These are phyloP conservation scores for Aureobasidium vineae DNA, from an alignment of 2,329 filamentous ascomycete genomes.

Conservation along the genomic window DNA sequence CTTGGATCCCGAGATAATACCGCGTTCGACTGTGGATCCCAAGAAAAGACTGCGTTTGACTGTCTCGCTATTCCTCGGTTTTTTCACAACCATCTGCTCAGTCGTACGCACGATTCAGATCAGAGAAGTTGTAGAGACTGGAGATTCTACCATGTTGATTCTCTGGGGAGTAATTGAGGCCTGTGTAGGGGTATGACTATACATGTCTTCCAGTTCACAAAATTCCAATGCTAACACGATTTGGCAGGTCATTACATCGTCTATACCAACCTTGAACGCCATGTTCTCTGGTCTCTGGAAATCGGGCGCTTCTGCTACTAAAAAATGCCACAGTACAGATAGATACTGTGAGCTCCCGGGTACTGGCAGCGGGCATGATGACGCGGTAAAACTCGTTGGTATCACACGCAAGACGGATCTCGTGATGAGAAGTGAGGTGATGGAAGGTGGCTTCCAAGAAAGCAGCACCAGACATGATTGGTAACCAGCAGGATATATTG, in stretches of 20 bases:
- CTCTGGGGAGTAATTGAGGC: slow-evolving; percentile 17
- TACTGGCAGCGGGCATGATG: background rate
- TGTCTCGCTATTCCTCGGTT: slow-evolving; percentile 1
- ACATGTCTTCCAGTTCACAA: background rate
- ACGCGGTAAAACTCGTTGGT: background rate
- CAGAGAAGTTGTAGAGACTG: background rate
- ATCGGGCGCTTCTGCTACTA: background rate
- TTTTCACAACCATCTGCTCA: slow-evolving; percentile 4
- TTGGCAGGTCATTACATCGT: slow-evolving; percentile 10
- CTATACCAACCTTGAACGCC: background rate
- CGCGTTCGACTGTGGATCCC: too few species aligned
- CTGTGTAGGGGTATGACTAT: background rate
- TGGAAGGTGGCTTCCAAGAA: slow-evolving; percentile 8
- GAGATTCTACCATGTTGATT: slow-evolving; percentile 7
- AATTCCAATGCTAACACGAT: background rate
- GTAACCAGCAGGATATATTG: slow-evolving; percentile 12
- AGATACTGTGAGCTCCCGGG: background rate
- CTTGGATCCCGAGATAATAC: background rate
- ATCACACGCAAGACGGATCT: slow-evolving; percentile 12
- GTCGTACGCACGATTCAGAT: slow-evolving; percentile 9
- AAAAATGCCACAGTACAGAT: background rate
- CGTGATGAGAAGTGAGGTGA: slow-evolving; percentile 15
- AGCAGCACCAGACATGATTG: slow-evolving; percentile 15
- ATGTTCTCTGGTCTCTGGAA: background rate
- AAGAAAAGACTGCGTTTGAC: background rate